Conservation (phyloP, 2,329 filamentous ascomycete species). For the Lachnellula subtilissima region DNA sequence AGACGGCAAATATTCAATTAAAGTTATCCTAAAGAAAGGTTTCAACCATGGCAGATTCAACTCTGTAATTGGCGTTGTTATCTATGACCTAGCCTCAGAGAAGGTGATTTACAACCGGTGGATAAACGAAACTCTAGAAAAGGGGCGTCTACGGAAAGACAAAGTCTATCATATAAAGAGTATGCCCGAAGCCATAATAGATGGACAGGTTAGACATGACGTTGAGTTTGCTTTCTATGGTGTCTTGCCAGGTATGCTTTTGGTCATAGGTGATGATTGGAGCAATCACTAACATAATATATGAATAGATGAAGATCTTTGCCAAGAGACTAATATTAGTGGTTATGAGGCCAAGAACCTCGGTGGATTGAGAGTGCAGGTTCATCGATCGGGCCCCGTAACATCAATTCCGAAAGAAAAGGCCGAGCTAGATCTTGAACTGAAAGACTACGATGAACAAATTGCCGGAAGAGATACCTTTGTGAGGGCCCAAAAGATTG, state of each 20-base stretch:
- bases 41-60: background rate
- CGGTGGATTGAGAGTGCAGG: no score
- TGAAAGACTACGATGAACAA: background rate
- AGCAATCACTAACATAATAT: background rate
- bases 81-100: background rate
- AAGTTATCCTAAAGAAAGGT: constrained; percentile 10
- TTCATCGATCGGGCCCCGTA: no score
- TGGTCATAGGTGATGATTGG: no score
- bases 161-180: no score
- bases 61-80: background rate
- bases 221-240: no score
- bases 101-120: background rate
- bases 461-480: background rate
- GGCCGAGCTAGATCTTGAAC: no score
- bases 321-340: background rate
- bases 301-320: background rate
- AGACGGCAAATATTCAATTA: constrained; percentile 4
- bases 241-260: no score
- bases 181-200: no score
- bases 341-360: background rate
- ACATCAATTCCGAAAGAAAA: no score
- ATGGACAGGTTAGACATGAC: no score
- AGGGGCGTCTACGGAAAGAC: no score
- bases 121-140: no score
- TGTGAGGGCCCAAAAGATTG: background rate